Conservation (phyloP, 495 filamentous ascomycete genomes). For the Podospora australis region DNA sequence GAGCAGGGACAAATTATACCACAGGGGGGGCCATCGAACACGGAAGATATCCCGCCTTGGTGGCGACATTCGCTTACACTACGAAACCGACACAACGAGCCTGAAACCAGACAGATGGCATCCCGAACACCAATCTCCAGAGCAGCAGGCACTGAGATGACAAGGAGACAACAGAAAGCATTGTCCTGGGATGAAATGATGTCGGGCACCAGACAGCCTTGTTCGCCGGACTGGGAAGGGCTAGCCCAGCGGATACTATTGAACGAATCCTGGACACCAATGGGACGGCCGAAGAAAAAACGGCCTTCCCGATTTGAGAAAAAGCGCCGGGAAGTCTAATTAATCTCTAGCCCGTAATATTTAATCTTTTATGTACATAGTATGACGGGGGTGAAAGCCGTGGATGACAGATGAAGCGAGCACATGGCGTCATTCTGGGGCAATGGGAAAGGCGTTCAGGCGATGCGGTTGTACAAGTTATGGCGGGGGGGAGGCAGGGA, state of each 20-base stretch:
- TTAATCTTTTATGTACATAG: conserved; percentile 30
- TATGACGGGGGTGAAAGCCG: neutral
- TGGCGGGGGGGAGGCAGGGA: neutral
- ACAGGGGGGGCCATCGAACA: conserved; percentile 12
- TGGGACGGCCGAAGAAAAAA: too few species aligned
- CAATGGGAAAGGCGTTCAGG: neutral
- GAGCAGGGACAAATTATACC: conserved; percentile 31
- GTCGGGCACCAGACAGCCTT: too few species aligned
- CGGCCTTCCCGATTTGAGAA: too few species aligned
- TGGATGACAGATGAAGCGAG: neutral
- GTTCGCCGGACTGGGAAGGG: too few species aligned
- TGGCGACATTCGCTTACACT: conserved; percentile 28
- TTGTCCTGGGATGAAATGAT: too few species aligned
- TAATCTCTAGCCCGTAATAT: conserved; percentile 27
- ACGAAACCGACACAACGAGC: conserved; percentile 1
- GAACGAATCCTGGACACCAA: too few species aligned
- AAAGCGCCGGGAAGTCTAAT: too few species aligned
- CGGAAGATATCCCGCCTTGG: conserved; percentile 24
- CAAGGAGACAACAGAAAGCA: conserved; percentile 4
- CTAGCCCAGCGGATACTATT: too few species aligned
- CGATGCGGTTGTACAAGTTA: neutral
- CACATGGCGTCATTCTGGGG: neutral
- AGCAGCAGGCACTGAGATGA: neutral
- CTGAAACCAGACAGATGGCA: neutral
- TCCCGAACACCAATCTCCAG: neutral